These are phyloP conservation scores for Tylopilus rubrobrunneus DNA, from an alignment of 768 basidiomycete species.

Conservation along the genomic window DNA sequence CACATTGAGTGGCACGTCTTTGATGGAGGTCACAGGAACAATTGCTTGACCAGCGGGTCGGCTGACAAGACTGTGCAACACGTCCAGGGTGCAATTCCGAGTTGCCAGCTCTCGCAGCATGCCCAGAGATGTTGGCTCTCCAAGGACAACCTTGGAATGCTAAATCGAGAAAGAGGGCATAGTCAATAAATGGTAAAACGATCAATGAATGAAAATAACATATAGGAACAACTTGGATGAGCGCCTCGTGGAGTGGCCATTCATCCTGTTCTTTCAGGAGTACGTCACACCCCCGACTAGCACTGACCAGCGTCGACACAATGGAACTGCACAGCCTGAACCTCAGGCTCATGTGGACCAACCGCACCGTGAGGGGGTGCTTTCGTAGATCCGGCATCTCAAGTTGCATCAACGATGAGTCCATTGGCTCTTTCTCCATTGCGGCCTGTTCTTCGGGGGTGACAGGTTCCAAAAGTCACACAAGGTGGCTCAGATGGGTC, in stretches of 20 bases:
- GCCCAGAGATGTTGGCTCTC: slow-evolving; percentile 80
- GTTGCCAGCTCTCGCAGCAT: slow-evolving; percentile 86
- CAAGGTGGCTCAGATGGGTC: slow-evolving; percentile 86
- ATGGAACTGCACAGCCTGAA: slow-evolving; percentile 69
- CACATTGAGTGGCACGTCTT: slow-evolving; percentile 41
- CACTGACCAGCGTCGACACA: slow-evolving; percentile 62
- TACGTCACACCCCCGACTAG: slow-evolving; percentile 67
- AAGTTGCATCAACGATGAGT: slow-evolving; percentile 35
- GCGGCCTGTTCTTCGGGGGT: slow-evolving; percentile 67
- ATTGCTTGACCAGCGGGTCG: slow-evolving; percentile 57
- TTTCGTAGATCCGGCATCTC: slow-evolving; percentile 58
- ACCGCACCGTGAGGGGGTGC: slow-evolving; percentile 65
- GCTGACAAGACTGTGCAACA: slow-evolving; percentile 62
- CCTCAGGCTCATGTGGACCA: slow-evolving; percentile 71
- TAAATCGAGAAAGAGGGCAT: slow-evolving; percentile 25
- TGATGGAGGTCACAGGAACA: slow-evolving; percentile 30
- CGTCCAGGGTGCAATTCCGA: slow-evolving; percentile 71
- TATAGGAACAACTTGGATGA: slow-evolving; percentile 60
- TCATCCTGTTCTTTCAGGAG: slow-evolving; percentile 63
- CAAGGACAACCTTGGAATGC: slow-evolving; percentile 82
- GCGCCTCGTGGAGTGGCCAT: slow-evolving; percentile 65
- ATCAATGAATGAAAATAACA: slow-evolving; percentile 23
- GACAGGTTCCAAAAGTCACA: slow-evolving; percentile 75
- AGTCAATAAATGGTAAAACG: not conserved
- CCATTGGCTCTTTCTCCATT: slow-evolving; percentile 57